phyloP scores from a whole-genome alignment of 371 early-diverging fungal species.

The Mucor racemosus region DNA sequence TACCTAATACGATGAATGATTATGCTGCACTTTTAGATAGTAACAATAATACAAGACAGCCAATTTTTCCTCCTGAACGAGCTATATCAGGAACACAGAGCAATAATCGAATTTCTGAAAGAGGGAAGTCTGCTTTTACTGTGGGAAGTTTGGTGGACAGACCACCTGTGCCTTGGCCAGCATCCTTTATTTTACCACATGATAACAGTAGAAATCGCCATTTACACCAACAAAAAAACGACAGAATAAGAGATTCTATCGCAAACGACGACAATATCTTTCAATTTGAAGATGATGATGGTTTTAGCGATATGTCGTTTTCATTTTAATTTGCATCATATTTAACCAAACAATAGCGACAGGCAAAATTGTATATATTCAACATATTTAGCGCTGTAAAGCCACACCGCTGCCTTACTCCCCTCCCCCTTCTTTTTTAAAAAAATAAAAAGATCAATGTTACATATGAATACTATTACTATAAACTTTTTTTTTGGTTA shows the following conservation, averaged over 20 bases:
- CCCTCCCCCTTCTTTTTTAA: no score
- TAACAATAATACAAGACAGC: background rate
- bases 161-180: constrained; percentile 17
- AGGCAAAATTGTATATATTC: no score
- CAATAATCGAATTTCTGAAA: background rate
- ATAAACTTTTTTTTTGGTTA: background rate
- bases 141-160: constrained; percentile 17
- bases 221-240: background rate
- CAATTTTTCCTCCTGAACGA: background rate
- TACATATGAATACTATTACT: background rate
- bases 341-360: background rate
- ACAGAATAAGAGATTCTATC: background rate
- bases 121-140: background rate
- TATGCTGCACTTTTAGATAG: background rate
- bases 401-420: no score
- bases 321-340: background rate
- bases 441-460: background rate
- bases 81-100: background rate
- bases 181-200: constrained; percentile 4
- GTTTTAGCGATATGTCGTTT: background rate
- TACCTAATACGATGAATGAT: background rate
- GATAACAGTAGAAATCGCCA: background rate
- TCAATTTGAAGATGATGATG: background rate
- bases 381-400: no score
- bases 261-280: background rate